Percentiles rank a stretch among this genome's conserved stretches.
Conservation (phyloP, 2,329 filamentous ascomycete genomes). For the Phoma sp. region DNA sequence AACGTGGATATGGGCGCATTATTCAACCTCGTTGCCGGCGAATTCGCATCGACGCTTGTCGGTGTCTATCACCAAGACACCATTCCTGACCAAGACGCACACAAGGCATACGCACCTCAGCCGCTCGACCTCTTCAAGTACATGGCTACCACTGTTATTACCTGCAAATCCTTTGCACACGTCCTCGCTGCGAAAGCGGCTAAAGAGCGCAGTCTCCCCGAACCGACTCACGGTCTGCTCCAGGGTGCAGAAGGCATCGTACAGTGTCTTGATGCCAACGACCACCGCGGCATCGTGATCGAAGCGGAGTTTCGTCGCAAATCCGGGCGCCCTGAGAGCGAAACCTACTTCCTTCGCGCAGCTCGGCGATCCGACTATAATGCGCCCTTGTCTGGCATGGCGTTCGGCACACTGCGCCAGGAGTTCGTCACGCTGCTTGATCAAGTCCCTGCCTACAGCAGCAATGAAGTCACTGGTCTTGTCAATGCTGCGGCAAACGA, state of each 20-base stretch:
- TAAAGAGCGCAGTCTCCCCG: slow-evolving; percentile 73
- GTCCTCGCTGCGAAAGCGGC: slow-evolving; percentile 77
- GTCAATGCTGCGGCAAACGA: slow-evolving; percentile 39
- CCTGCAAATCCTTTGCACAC: slow-evolving; percentile 74
- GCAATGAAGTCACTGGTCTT: slow-evolving; percentile 16
- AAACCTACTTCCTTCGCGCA: slow-evolving; percentile 65
- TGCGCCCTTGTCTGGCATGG: slow-evolving; percentile 14
- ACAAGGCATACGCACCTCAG: slow-evolving; percentile 51
- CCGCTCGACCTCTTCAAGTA: slow-evolving; percentile 78
- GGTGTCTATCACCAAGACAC: slow-evolving; percentile 80
- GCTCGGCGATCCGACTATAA: slow-evolving; percentile 27
- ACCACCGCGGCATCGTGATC: slow-evolving; percentile 68
- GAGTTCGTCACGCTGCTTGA: slow-evolving; percentile 69
- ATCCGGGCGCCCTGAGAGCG: slow-evolving; percentile 77
- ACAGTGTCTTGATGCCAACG: slow-evolving; percentile 66
- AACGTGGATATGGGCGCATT: slow-evolving; percentile 62
- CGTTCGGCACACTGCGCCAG: slow-evolving; percentile 49
- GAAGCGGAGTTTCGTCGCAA: slow-evolving; percentile 87
- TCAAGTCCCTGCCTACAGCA: slow-evolving; percentile 65
- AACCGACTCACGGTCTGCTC: slow-evolving; percentile 78
- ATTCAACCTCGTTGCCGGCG: slow-evolving; percentile 72
- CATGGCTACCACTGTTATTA: slow-evolving; percentile 86
- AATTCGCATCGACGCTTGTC: slow-evolving; percentile 72
- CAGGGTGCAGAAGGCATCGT: slow-evolving; percentile 81
- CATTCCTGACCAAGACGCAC: slow-evolving; percentile 57